phyloP scores from a whole-genome alignment of 768 basidiomycete species.

The Russula sp. region DNA sequence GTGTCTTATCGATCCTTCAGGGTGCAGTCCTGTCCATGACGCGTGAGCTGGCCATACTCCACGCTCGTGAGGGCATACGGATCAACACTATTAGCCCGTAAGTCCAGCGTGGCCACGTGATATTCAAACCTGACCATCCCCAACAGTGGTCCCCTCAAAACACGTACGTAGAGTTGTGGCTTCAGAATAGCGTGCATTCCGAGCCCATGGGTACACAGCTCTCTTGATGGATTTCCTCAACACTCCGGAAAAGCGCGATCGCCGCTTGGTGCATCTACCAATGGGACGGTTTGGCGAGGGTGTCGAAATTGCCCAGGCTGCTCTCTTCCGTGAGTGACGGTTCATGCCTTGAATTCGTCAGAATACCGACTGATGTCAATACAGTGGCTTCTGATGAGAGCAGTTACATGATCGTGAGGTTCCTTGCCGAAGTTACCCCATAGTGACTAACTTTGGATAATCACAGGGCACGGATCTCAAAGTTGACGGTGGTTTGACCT shows the following conservation, averaged over 20 bases:
- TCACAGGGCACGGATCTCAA: constrained; percentile 82
- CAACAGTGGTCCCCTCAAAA: constrained; percentile 85
- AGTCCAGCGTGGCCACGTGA: constrained; percentile 30
- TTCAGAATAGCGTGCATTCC: neutral
- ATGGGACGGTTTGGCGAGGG: constrained; percentile 99
- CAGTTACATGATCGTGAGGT: constrained; percentile 86
- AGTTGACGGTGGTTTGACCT: constrained; percentile 91
- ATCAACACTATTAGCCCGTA: constrained; percentile 96
- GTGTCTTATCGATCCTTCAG: constrained; percentile 33
- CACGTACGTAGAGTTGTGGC: constrained; percentile 50
- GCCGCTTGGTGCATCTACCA: constrained; percentile 84
- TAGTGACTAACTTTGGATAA: constrained; percentile 8
- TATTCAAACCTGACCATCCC: constrained; percentile 12
- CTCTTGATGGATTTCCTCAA: constrained; percentile 98
- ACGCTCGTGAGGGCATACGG: constrained; percentile 95
- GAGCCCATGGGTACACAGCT: constrained; percentile 41
- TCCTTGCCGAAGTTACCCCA: neutral
- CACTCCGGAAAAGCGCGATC: constrained; percentile 90
- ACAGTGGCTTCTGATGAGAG: constrained; percentile 91
- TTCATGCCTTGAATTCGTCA: neutral
- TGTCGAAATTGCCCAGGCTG: constrained; percentile 87
- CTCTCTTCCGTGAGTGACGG: constrained; percentile 74
- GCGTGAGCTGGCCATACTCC: constrained; percentile 94
- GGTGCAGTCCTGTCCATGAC: constrained; percentile 99
- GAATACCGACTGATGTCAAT: neutral